Conservation (phyloP, 139 green algal species). For the Auxenochlorella pyrenoidosa region DNA sequence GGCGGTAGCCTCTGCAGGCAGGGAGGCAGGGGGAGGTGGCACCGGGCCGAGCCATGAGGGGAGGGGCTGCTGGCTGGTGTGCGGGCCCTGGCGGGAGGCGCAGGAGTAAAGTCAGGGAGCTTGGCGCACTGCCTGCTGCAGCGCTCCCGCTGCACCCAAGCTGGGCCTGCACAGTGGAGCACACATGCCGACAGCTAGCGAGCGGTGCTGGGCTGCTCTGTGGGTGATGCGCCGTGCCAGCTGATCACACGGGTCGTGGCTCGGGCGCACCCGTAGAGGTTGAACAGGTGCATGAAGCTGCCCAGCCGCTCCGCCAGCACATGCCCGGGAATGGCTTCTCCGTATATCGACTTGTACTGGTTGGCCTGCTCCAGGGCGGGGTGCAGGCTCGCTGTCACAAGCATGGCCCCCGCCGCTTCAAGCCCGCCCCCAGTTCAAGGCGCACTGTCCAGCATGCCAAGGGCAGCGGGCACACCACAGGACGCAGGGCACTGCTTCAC, state of each 20-base stretch:
- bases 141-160: too few relatives aligned
- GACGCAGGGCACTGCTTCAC: too few relatives aligned
- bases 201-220: not conserved
- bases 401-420: not conserved
- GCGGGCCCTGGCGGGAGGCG: too few relatives aligned
- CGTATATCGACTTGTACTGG: conserved; percentile 81
- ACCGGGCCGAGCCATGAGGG: too few relatives aligned
- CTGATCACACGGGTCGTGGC: conserved; percentile 4
- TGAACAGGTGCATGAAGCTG: conserved; percentile 96
- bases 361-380: conserved; percentile 3
- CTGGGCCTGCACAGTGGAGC: too few relatives aligned
- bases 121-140: too few relatives aligned
- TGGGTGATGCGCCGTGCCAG: not conserved
- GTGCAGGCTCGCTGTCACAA: not conserved
- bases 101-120: too few relatives aligned
- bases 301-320: conserved; percentile 93
- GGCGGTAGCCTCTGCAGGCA: conserved; percentile 51
- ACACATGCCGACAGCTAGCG: too few relatives aligned
- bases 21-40: not conserved
- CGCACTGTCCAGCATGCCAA: too few relatives aligned
- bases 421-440: not conserved
- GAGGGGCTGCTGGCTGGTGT: too few relatives aligned
- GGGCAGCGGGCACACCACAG: too few relatives aligned
- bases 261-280: conserved; percentile 95
- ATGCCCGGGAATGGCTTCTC: conserved; percentile 90